These are phyloP conservation scores for Colletotrichum tofieldiae DNA, from an alignment of 2,329 filamentous ascomycete genomes.

Conservation along the genomic window DNA sequence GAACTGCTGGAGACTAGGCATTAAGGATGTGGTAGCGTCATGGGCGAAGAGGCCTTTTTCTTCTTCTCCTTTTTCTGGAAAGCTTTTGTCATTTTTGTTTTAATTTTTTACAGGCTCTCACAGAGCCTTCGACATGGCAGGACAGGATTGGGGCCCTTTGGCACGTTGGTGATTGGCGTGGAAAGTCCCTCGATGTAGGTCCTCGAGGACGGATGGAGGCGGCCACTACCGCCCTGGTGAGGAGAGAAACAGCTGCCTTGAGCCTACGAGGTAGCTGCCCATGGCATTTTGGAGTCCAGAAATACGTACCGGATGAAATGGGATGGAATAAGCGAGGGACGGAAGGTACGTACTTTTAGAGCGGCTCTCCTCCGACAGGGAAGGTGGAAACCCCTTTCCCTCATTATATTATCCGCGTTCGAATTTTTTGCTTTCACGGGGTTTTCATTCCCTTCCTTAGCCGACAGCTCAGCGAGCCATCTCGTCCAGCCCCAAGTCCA, in stretches of 20 bases:
- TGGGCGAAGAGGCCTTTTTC: background rate
- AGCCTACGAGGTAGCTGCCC: background rate
- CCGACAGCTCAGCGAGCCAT: constrained; percentile 9
- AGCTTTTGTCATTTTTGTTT: too few species aligned
- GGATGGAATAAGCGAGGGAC: background rate
- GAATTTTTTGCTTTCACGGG: background rate
- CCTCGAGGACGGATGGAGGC: background rate
- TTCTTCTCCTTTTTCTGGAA: background rate
- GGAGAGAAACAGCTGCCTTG: background rate
- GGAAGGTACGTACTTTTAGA: background rate
- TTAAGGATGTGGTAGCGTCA: background rate
- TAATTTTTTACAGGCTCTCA: background rate
- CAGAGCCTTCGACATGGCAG: background rate
- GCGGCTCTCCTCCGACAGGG: constrained; percentile 14
- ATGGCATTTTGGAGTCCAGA: background rate
- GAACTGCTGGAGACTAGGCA: constrained; percentile 1
- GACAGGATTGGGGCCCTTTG: background rate
- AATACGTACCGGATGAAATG: background rate
- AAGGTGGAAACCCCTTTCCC: constrained; percentile 21
- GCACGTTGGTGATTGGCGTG: background rate
- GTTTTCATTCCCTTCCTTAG: background rate
- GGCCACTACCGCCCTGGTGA: background rate
- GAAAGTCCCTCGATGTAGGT: background rate
- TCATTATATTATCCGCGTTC: constrained; percentile 9
- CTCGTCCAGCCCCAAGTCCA: background rate